These are phyloP conservation scores for Lantana camara DNA, from an alignment of 257 asterid species.

Conservation along the genomic window DNA sequence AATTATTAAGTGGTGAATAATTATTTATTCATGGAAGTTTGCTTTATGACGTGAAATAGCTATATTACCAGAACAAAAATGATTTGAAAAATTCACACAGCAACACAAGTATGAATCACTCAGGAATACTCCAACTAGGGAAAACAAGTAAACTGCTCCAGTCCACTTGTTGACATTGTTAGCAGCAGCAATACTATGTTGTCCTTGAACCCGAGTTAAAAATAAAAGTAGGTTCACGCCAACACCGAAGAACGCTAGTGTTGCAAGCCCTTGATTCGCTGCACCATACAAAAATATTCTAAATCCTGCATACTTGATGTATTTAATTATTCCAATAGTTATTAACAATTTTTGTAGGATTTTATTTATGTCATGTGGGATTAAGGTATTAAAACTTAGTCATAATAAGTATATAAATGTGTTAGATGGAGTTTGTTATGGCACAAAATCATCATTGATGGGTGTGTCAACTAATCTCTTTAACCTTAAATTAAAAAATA, in stretches of 20 bases:
- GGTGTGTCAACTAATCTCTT: too few relatives aligned
- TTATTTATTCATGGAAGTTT: background rate
- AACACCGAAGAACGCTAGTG: slow-evolving; percentile 48
- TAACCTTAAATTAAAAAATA: too few relatives aligned
- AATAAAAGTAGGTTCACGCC: slow-evolving; percentile 50
- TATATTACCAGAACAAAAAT: slow-evolving; percentile 42
- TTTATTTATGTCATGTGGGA: too few relatives aligned
- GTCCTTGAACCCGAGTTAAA: slow-evolving; percentile 45
- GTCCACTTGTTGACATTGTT: slow-evolving; percentile 54
- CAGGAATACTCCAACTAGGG: slow-evolving; percentile 50
- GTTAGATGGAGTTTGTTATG: too few relatives aligned
- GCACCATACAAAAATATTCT: too few relatives aligned
- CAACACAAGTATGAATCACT: slow-evolving; percentile 49
- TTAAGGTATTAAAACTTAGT: too few relatives aligned
- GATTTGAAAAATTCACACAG: slow-evolving; percentile 49
- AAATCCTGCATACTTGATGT: too few relatives aligned
- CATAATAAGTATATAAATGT: too few relatives aligned
- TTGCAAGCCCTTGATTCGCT: slow-evolving; percentile 52
- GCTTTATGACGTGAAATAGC: too few relatives aligned
- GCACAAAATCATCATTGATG: too few relatives aligned
- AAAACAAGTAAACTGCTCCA: slow-evolving; percentile 49
- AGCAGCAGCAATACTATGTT: slow-evolving; percentile 48
- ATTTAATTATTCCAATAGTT: too few relatives aligned
- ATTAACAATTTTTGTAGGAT: too few relatives aligned
- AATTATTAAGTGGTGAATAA: background rate